Evolutionary conservation across 1,284 basidiomycete species (phyloP), one percentile per base, ranked within the genome.

Genomic region (Tylopilus sp.): DNA sequence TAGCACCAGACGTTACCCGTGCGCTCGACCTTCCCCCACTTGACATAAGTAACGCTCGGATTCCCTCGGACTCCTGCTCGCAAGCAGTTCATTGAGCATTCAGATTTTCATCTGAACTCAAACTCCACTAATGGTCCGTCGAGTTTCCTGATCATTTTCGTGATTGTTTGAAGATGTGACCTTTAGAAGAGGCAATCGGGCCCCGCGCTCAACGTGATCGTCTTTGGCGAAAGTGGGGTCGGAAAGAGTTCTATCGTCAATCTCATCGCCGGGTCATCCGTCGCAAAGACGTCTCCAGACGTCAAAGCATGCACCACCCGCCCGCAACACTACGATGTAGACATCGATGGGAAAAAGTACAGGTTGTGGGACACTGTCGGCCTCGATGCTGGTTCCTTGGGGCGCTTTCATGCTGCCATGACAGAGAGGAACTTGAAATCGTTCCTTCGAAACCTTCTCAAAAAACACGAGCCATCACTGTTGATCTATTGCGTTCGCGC

Each of bases 201-300:
- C n/a, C 61, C 61, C 8, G 65, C 58, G 33, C 61, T 60, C 44
- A 79, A 80, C 58, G 74, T 80, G 38, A 39, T 79, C 62, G 53
- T 79, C 41, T 80, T 73, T 57, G 77, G 79, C 53, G 79, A 80
- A 67, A 65, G 62, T 49, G 76, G 76, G 56, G 68, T 75, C 19
- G 79, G 79, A 32, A 80, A 80, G 53, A 77, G 77, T 52, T 80
- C 79, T 7, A 56, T 80, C 41, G 53, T 77, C 60, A 77, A 80
- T 57, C 72, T 80, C 22, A 26, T 77, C 54, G 53, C 62, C 38
- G 76, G 75, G 44, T 68, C 68, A 38, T 56, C 62, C 39, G 60
- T 65, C 24, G 78, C 77, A 54, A 61, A 63, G 62, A 77, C 70
- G 19, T 80, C 79, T 39, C 22, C 74, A 8, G 75, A 79, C 41